A percentile compares a stretch with the other conserved stretches of the same genome.
These are phyloP conservation scores for Fusarium cyanostomum DNA, from an alignment of 2,329 filamentous ascomycete species.

Conservation along the genomic window DNA sequence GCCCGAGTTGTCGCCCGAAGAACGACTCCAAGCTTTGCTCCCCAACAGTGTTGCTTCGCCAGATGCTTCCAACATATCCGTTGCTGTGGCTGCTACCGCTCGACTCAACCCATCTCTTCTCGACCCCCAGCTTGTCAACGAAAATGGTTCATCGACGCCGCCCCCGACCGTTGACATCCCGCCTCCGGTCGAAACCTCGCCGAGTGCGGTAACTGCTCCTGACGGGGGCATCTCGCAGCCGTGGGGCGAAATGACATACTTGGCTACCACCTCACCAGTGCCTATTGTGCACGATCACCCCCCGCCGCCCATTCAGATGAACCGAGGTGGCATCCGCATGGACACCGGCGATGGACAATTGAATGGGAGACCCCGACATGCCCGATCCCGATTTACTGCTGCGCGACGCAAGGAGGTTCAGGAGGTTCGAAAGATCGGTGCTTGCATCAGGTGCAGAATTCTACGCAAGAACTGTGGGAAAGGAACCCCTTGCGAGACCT, in stretches of 20 bases:
- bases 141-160: constrained; percentile 45
- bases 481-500: constrained; percentile 70
- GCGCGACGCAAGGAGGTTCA: constrained; percentile 71
- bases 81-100: constrained; percentile 66
- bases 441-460: constrained; percentile 73
- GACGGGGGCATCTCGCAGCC: constrained; percentile 51
- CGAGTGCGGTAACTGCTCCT: constrained; percentile 35
- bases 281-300: constrained; percentile 46
- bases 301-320: constrained; percentile 47
- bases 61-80: constrained; percentile 61
- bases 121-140: constrained; percentile 59
- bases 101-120: constrained; percentile 64
- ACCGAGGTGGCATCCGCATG: constrained; percentile 63
- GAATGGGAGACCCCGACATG: constrained; percentile 62
- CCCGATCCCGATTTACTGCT: constrained; percentile 66
- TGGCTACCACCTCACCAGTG: constrained; percentile 50
- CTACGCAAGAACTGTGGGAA: constrained; percentile 73
- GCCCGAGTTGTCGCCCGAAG: constrained; percentile 56
- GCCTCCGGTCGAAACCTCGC: constrained; percentile 33
- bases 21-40: constrained; percentile 60
- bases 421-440: constrained; percentile 70
- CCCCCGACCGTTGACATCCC: constrained; percentile 41
- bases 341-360: constrained; percentile 55
- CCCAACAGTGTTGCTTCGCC: constrained; percentile 50
- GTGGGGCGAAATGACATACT: constrained; percentile 64